phyloP scores from a whole-genome alignment of 2,329 filamentous ascomycete species.

The Microdochium trichocladiopsis region DNA sequence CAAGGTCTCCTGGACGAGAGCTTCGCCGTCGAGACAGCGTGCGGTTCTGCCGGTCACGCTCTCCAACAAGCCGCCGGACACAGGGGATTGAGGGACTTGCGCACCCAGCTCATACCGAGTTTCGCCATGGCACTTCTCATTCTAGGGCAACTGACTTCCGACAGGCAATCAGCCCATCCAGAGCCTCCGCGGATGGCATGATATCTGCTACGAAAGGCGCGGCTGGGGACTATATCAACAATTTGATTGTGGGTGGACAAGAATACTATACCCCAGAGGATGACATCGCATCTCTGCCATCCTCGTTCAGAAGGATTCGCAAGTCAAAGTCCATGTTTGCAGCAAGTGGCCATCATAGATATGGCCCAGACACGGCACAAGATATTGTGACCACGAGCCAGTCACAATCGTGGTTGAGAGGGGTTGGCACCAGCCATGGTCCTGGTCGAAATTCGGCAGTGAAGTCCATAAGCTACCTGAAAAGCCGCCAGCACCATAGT shows the following conservation, averaged over 20 bases:
- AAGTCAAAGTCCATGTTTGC: constrained; percentile 50
- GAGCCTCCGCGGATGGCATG: constrained; percentile 15
- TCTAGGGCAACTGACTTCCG: background rate
- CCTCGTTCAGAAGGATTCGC: constrained; percentile 41
- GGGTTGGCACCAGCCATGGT: too few relatives aligned
- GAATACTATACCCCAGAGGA: constrained; percentile 41
- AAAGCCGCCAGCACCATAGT: constrained; percentile 18
- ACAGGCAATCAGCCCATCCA: background rate
- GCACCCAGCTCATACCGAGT: background rate
- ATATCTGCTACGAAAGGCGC: constrained; percentile 17
- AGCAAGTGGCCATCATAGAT: constrained; percentile 13
- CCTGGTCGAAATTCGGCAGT: constrained; percentile 30
- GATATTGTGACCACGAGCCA: background rate
- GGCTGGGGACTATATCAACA: constrained; percentile 27
- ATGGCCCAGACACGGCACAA: constrained; percentile 3
- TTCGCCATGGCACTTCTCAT: background rate
- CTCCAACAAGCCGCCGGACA: background rate
- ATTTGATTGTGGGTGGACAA: constrained; percentile 28
- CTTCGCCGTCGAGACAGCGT: constrained; percentile 45
- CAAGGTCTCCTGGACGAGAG: constrained; percentile 9
- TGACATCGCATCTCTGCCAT: constrained; percentile 36
- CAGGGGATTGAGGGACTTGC: background rate
- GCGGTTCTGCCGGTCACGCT: constrained; percentile 29
- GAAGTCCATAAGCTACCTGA: constrained; percentile 50
- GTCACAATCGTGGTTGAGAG: background rate